Conservation (phyloP, 352 stramenopile genomes). For the Phytophthora europaea region DNA sequence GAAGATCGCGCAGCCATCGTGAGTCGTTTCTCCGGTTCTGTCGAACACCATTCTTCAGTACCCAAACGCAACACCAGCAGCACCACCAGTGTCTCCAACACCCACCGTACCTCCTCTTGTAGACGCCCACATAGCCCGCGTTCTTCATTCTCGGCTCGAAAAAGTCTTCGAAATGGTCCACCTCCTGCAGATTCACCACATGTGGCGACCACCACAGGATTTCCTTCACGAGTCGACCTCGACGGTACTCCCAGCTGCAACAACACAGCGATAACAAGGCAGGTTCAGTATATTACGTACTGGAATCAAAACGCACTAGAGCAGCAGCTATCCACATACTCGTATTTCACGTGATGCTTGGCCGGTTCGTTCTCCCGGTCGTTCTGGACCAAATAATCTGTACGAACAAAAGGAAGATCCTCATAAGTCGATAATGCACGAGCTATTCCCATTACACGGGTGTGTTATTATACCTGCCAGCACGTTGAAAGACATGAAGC, state of each 20-base stretch:
- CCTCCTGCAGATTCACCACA: slow-evolving; percentile 76
- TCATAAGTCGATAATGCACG: too few relatives aligned
- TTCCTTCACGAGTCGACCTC: slow-evolving; percentile 56
- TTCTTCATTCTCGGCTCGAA: slow-evolving; percentile 72
- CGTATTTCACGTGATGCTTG: slow-evolving; percentile 57
- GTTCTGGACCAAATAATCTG: slow-evolving; percentile 68
- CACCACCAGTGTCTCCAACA: neutral
- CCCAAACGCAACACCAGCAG: neutral
- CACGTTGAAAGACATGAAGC: slow-evolving; percentile 81
- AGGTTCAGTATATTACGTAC: neutral
- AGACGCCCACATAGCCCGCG: slow-evolving; percentile 58
- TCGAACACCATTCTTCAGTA: neutral
- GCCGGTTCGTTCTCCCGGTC: slow-evolving; percentile 37
- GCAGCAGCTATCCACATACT: slow-evolving; percentile 30
- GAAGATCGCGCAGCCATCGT: slow-evolving; percentile 79
- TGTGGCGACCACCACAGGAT: slow-evolving; percentile 59
- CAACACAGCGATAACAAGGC: neutral
- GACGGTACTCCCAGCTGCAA: slow-evolving; percentile 62
- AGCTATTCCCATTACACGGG: too few relatives aligned
- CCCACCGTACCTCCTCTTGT: slow-evolving; percentile 61
- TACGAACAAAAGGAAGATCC: neutral
- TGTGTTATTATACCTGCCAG: slow-evolving; percentile 48
- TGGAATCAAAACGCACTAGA: too few relatives aligned
- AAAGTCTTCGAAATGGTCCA: slow-evolving; percentile 79
- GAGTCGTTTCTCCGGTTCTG: slow-evolving; percentile 67